phyloP scores from a whole-genome alignment of 2,329 filamentous ascomycete genomes.

The Aspergillus aculeatus region DNA sequence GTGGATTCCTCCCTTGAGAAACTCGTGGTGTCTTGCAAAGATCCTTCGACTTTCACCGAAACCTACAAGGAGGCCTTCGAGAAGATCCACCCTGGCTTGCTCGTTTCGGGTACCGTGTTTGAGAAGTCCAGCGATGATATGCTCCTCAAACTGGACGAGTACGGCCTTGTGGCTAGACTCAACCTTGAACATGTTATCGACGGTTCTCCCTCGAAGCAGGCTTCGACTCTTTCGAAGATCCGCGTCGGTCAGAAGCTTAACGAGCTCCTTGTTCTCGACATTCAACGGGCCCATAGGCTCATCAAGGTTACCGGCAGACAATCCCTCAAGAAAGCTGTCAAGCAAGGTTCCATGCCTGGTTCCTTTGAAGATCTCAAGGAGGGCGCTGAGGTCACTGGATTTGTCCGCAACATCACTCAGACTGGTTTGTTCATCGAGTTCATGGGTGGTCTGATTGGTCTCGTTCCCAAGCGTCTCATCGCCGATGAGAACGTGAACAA shows the following conservation, averaged over 20 bases:
- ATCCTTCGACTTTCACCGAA: conserved; percentile 74
- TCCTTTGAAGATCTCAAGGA: conserved; percentile 70
- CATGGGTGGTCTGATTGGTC: conserved; percentile 69
- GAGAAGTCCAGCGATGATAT: conserved; percentile 76
- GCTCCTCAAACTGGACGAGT: conserved; percentile 71
- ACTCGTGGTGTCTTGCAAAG: conserved; percentile 89
- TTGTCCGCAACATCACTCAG: conserved; percentile 78
- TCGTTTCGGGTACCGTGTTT: conserved; percentile 76
- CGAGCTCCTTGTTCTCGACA: conserved; percentile 82
- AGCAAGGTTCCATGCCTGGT: conserved; percentile 68
- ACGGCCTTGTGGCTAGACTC: conserved; percentile 74
- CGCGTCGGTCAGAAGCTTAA: conserved; percentile 78
- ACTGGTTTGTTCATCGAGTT: conserved; percentile 90
- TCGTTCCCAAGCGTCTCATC: conserved; percentile 77
- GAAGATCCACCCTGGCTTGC: conserved; percentile 67
- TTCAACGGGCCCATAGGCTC: conserved; percentile 72
- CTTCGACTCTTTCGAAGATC: conserved; percentile 74
- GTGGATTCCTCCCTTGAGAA: conserved; percentile 69
- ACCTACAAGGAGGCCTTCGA: conserved; percentile 73
- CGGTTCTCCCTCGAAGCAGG: conserved; percentile 75
- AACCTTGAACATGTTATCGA: conserved; percentile 79
- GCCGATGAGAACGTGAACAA: conserved; percentile 66
- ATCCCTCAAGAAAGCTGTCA: conserved; percentile 72
- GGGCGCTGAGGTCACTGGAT: conserved; percentile 70
- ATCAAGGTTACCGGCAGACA: conserved; percentile 80